Evolutionary conservation across 208 protist genomes (phyloP).

Genomic region (Trypanosoma congolense): DNA sequence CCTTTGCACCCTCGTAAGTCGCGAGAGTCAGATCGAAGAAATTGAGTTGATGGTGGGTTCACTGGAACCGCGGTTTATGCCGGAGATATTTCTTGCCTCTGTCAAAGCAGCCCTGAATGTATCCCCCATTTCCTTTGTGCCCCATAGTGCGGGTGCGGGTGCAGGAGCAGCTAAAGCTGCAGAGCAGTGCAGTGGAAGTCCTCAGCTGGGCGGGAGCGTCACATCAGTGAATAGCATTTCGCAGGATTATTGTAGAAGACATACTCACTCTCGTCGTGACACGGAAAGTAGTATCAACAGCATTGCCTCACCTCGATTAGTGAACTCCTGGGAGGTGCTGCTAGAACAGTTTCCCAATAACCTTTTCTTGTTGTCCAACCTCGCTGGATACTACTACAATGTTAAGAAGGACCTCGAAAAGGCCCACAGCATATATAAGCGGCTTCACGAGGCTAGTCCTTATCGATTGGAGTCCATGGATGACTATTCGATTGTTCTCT

Average conservation of each 20-base stretch:
- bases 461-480: slow-evolving; percentile 91
- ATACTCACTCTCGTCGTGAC: not conserved
- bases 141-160: not conserved
- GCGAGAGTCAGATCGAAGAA: slow-evolving; percentile 68
- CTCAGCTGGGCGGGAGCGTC: slow-evolving; percentile 3
- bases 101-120: slow-evolving; percentile 56
- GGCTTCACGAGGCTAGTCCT: slow-evolving; percentile 76
- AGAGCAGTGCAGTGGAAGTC: slow-evolving; percentile 8
- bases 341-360: slow-evolving; percentile 57
- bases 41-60: slow-evolving; percentile 28
- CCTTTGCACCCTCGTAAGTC: slow-evolving; percentile 52
- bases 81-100: slow-evolving; percentile 61
- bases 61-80: slow-evolving; percentile 50
- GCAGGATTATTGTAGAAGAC: not conserved
- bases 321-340: slow-evolving; percentile 65
- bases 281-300: slow-evolving; percentile 2
- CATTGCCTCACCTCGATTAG: slow-evolving; percentile 2
- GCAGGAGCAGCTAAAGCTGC: not conserved
- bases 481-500: slow-evolving; percentile 97
- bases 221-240: not conserved
- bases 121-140: slow-evolving; percentile 34
- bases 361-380: slow-evolving; percentile 70
- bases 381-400: slow-evolving; percentile 86
- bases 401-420: slow-evolving; percentile 77
- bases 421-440: slow-evolving; percentile 84